phyloP scores from a whole-genome alignment of 176 grass and related monocot species.

The Aegilops speltoides region DNA sequence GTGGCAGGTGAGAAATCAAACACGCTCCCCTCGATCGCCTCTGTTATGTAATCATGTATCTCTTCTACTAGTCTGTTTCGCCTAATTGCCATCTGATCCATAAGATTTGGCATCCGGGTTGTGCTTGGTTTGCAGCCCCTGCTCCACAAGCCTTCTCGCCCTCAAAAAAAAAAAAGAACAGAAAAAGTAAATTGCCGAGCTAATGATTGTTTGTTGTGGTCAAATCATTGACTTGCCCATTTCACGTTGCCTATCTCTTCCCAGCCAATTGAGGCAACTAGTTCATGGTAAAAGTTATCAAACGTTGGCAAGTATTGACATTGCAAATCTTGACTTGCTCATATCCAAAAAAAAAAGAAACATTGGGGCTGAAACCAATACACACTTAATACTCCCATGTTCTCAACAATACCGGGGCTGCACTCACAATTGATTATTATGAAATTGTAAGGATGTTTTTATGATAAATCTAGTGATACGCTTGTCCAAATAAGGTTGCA shows the following conservation, averaged over 20 bases:
- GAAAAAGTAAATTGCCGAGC: background rate
- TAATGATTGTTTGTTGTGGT: background rate
- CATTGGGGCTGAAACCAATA: background rate
- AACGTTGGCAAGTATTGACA: background rate
- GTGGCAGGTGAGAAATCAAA: conserved; percentile 44
- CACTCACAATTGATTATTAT: background rate
- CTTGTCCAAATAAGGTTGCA: background rate
- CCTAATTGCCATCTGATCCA: background rate
- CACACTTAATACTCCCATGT: background rate
- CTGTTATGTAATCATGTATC: background rate
- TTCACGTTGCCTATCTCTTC: background rate
- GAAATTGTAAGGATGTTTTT: background rate
- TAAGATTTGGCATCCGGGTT: background rate
- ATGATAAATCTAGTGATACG: background rate
- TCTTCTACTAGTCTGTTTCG: background rate
- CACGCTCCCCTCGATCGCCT: background rate
- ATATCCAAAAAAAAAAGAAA: background rate
- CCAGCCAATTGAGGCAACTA: background rate
- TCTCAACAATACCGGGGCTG: background rate
- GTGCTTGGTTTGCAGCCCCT: background rate
- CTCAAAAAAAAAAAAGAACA: too few relatives aligned
- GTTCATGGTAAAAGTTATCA: background rate
- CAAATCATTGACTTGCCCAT: background rate
- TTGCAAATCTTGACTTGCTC: background rate
- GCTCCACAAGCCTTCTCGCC: background rate